phyloP scores from a whole-genome alignment of 352 stramenopile genomes.

The Phytophthora citricola region DNA sequence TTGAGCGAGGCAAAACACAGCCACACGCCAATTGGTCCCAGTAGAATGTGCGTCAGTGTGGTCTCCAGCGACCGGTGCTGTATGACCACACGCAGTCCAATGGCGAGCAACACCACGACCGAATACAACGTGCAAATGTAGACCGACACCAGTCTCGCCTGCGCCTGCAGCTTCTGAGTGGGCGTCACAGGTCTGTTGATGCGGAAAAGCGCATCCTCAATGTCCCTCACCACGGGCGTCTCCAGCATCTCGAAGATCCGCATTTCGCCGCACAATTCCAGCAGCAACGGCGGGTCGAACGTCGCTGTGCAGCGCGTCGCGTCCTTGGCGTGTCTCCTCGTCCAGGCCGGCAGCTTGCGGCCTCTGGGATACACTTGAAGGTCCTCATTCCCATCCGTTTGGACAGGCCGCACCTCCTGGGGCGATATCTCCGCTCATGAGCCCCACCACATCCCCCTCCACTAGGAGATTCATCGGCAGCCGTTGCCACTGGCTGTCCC shows the following conservation, averaged over 20 bases:
- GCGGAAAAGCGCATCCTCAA: slow-evolving; percentile 79
- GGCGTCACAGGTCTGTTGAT: slow-evolving; percentile 74
- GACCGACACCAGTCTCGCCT: slow-evolving; percentile 55
- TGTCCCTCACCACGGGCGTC: slow-evolving; percentile 81
- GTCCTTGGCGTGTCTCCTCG: slow-evolving; percentile 48
- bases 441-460: slow-evolving; percentile 75
- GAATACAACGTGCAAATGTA: slow-evolving; percentile 80
- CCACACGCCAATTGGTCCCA: slow-evolving; percentile 80
- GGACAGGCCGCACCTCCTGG: slow-evolving; percentile 63
- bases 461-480: slow-evolving; percentile 88
- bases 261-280: slow-evolving; percentile 89
- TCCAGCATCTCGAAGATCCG: slow-evolving; percentile 87
- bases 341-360: slow-evolving; percentile 68
- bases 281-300: slow-evolving; percentile 73
- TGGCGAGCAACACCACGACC: slow-evolving; percentile 68
- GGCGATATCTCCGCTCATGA: slow-evolving; percentile 87
- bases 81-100: slow-evolving; percentile 66
- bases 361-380: slow-evolving; percentile 58
- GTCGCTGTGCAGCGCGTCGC: slow-evolving; percentile 72
- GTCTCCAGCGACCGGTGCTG: slow-evolving; percentile 75
- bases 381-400: slow-evolving; percentile 13
- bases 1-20: slow-evolving; percentile 89
- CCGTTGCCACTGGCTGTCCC: slow-evolving; percentile 82
- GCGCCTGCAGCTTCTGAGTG: slow-evolving; percentile 80
- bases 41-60: slow-evolving; percentile 72